Percentiles rank a stretch among this genome's conserved stretches.
These are phyloP conservation scores for Ceratobasidium sp. DNA, from an alignment of 1,284 basidiomycete genomes.

Conservation along the genomic window DNA sequence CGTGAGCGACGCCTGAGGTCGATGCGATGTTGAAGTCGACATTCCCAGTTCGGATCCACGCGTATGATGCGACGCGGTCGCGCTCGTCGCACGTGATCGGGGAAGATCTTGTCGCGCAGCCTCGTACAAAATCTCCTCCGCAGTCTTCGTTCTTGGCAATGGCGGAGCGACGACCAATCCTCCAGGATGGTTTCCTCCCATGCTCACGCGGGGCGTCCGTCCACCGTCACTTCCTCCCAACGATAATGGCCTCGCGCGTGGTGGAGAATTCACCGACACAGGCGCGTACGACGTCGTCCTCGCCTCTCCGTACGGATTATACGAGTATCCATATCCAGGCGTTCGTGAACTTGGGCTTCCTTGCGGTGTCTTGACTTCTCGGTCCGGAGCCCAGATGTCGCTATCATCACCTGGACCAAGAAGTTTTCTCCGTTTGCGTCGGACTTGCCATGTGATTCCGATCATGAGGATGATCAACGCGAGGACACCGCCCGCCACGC, in stretches of 20 bases:
- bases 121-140: slow-evolving; percentile 40
- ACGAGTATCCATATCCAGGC: slow-evolving; percentile 14
- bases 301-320: slow-evolving; percentile 31
- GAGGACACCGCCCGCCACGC: slow-evolving; percentile 29
- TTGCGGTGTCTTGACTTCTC: not conserved
- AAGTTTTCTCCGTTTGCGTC: slow-evolving; percentile 15
- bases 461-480: slow-evolving; percentile 36
- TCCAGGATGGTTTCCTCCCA: not conserved
- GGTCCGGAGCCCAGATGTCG: not conserved
- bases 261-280: slow-evolving; percentile 27
- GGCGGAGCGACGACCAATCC: not conserved
- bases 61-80: slow-evolving; percentile 20
- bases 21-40: not conserved
- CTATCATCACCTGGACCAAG: not conserved
- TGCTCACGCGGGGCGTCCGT: slow-evolving; percentile 3
- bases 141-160: slow-evolving; percentile 19
- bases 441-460: slow-evolving; percentile 39
- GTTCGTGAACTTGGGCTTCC: not conserved
- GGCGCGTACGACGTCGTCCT: slow-evolving; percentile 20
- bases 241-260: slow-evolving; percentile 9
- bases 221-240: not conserved
- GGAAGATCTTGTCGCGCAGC: slow-evolving; percentile 32
- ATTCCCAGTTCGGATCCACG: slow-evolving; percentile 1
- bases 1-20: slow-evolving; percentile 7
- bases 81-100: slow-evolving; percentile 19